Conservation (phyloP, 306 rosid species). For the Vicia faba region DNA sequence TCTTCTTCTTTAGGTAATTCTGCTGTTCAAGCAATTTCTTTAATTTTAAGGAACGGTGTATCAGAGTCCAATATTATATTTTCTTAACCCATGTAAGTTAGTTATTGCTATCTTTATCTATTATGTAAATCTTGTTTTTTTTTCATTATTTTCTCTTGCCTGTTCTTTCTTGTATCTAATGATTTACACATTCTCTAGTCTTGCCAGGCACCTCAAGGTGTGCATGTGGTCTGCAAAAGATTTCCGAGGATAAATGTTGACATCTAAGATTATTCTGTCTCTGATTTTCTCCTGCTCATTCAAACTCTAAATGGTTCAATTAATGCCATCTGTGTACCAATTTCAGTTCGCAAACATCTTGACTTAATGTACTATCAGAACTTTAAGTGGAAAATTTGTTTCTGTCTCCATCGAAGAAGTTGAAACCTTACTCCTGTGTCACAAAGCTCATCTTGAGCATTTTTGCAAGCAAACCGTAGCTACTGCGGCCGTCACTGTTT, state of each 20-base stretch:
- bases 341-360: too few species aligned
- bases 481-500: too few species aligned
- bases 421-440: too few species aligned
- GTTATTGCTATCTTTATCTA: conserved; percentile 36
- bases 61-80: conserved; percentile 97
- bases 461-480: too few species aligned
- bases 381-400: too few species aligned
- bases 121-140: neutral
- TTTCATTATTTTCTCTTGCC: neutral
- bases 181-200: conserved; percentile 19
- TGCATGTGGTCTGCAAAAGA: conserved; percentile 84
- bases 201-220: conserved; percentile 93
- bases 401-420: too few species aligned
- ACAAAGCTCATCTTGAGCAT: too few species aligned
- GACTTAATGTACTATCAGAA: too few species aligned
- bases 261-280: conserved; percentile 71
- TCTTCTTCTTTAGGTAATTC: conserved; percentile 69
- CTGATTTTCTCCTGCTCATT: too few species aligned
- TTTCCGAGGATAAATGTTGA: conserved; percentile 89
- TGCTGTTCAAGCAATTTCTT: conserved; percentile 88
- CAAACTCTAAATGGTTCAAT: too few species aligned
- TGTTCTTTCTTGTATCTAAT: conserved; percentile 24
- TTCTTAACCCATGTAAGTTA: conserved; percentile 94
- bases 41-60: conserved; percentile 84
- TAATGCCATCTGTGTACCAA: too few species aligned